Evolutionary conservation across 345 rosid species (phyloP).

Genomic region (Populus tremula): DNA sequence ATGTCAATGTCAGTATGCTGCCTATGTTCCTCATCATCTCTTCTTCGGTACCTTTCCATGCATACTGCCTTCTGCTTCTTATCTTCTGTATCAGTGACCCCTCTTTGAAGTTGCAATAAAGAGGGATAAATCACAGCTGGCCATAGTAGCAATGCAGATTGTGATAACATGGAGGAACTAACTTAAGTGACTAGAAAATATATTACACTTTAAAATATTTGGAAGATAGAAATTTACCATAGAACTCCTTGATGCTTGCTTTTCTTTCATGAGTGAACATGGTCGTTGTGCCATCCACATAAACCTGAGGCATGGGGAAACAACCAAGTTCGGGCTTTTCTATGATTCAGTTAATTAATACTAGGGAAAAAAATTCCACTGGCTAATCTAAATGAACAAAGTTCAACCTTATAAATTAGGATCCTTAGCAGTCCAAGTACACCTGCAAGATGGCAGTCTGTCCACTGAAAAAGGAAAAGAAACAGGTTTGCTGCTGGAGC

Average conservation of each 20-base stretch:
- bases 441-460: conserved; percentile 64
- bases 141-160: conserved; percentile 10
- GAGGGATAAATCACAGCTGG: conserved; percentile 69
- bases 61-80: conserved; percentile 53
- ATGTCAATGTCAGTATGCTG: conserved; percentile 33
- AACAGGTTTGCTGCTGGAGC: conserved; percentile 68
- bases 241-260: conserved; percentile 75
- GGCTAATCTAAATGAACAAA: not conserved
- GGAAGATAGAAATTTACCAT: conserved; percentile 36
- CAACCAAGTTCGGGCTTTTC: not conserved
- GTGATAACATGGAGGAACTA: not conserved
- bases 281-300: conserved; percentile 71
- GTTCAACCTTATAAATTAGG: conserved; percentile 56
- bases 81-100: conserved; percentile 58
- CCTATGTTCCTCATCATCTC: conserved; percentile 41
- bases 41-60: conserved; percentile 53
- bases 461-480: conserved; percentile 69
- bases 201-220: not conserved
- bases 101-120: conserved; percentile 53
- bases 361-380: not conserved
- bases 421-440: conserved; percentile 63
- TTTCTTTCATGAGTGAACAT: conserved; percentile 82
- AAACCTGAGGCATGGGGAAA: conserved; percentile 40
- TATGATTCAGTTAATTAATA: not conserved
- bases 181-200: not conserved